phyloP scores from a whole-genome alignment of 2,329 filamentous ascomycete genomes.

The Pseudocercospora fijiensis region DNA sequence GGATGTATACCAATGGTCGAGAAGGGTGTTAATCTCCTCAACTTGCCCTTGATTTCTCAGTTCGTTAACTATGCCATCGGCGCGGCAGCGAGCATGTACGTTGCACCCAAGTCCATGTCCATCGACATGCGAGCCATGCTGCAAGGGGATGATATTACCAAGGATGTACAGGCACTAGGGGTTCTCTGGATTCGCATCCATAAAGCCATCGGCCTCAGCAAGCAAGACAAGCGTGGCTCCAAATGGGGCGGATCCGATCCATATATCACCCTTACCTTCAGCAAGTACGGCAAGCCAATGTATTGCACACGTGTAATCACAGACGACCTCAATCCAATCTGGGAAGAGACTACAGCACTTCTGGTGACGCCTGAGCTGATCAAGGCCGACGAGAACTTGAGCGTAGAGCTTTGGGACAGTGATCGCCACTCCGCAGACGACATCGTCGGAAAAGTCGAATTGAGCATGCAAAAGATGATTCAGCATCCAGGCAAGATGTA shows the following conservation, averaged over 20 bases:
- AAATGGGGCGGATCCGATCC: conserved; percentile 87
- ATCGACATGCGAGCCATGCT: conserved; percentile 88
- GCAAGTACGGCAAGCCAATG: conserved; percentile 95
- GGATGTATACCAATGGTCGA: conserved; percentile 92
- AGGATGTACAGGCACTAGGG: conserved; percentile 81
- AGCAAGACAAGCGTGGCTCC: conserved; percentile 81
- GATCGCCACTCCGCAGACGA: conserved; percentile 91
- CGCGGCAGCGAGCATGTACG: conserved; percentile 84
- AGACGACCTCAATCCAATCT: conserved; percentile 88
- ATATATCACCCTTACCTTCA: conserved; percentile 92
- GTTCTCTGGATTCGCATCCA: conserved; percentile 92
- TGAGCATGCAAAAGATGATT: conserved; percentile 93
- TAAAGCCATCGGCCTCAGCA: conserved; percentile 81
- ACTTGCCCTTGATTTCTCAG: conserved; percentile 87
- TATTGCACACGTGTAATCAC: conserved; percentile 96
- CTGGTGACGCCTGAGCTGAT: conserved; percentile 86
- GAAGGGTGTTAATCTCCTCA: conserved; percentile 84
- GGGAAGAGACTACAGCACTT: conserved; percentile 82
- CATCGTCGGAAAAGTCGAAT: conserved; percentile 88
- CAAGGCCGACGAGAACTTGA: conserved; percentile 89
- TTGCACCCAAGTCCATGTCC: conserved; percentile 85
- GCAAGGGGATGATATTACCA: conserved; percentile 86
- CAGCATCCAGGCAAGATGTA: conserved; percentile 93
- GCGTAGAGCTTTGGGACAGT: conserved; percentile 94
- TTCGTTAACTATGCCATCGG: conserved; percentile 96